Evolutionary conservation across 1,284 basidiomycete genomes (phyloP).

Genomic region (Xerocomus nothofagi): DNA sequence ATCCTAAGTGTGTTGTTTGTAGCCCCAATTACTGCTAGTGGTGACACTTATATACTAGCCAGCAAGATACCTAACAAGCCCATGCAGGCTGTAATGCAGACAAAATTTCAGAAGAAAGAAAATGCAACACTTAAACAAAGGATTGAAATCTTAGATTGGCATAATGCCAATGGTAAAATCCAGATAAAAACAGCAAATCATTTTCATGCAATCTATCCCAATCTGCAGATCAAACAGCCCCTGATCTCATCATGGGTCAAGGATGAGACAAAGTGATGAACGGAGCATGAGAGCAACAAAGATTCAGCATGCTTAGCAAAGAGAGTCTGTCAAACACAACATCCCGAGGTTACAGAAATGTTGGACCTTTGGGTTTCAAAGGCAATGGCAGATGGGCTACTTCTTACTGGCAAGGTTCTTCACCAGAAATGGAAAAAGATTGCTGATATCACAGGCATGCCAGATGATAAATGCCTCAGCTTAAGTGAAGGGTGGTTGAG

Average conservation of each 20-base stretch:
- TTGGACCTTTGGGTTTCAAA: conserved; percentile 17
- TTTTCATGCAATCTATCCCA: conserved; percentile 7
- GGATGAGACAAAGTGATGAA: neutral
- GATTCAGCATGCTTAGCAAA: neutral
- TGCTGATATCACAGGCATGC: conserved; percentile 1
- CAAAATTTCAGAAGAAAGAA: neutral
- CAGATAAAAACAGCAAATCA: conserved; percentile 4
- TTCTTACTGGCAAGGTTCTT: conserved; percentile 6
- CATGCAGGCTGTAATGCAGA: too few species aligned
- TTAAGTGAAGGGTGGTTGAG: conserved; percentile 10
- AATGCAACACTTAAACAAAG: conserved; percentile 3
- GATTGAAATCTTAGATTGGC: conserved; percentile 17
- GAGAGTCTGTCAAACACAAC: neutral
- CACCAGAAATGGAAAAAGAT: conserved; percentile 11
- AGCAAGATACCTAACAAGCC: too few species aligned
- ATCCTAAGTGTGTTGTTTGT: too few species aligned
- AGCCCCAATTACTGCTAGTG: too few species aligned
- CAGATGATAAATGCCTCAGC: neutral
- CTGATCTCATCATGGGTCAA: neutral
- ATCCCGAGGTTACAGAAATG: conserved; percentile 16
- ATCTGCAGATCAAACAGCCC: conserved; percentile 1
- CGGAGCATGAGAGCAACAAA: neutral
- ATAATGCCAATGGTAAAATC: neutral
- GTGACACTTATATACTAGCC: too few species aligned
- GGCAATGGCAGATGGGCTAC: conserved; percentile 1